A percentile compares a stretch with the other conserved stretches of the same genome.
Conservation (phyloP, 2,329 filamentous ascomycete genomes). For the Coniella lustricola region DNA sequence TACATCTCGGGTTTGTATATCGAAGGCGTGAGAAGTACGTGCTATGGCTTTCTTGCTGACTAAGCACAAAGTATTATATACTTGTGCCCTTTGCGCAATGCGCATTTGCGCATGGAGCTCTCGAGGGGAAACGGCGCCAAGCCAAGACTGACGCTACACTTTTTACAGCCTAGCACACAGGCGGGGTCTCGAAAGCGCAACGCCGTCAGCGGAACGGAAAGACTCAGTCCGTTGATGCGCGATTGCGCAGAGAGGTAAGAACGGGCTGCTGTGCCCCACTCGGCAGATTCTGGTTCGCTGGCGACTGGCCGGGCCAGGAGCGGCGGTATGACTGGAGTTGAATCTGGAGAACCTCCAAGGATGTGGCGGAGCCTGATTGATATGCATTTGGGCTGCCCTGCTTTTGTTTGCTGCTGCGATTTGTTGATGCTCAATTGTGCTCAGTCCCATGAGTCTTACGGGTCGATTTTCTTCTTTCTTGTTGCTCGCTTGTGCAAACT, state of each 20-base stretch:
- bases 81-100: no score
- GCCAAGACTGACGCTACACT: background rate
- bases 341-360: conserved; percentile 4
- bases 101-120: background rate
- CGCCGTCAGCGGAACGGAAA: background rate
- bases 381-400: background rate
- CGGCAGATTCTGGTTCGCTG: conserved; percentile 12
- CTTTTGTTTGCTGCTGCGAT: conserved; percentile 8
- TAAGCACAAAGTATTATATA: no score
- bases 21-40: no score
- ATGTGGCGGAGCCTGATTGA: background rate
- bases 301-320: background rate
- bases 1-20: no score
- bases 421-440: conserved; percentile 16
- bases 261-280: background rate
- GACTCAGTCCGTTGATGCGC: conserved; percentile 1
- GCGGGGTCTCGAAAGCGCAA: background rate
- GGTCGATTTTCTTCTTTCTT: no score
- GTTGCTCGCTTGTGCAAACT: background rate
- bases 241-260: conserved; percentile 5
- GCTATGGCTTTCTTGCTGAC: background rate
- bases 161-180: background rate
- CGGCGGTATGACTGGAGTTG: conserved; percentile 11
- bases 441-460: background rate
- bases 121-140: background rate